phyloP scores from a whole-genome alignment of 2,329 filamentous ascomycete genomes.

The Phialophora verrucosa region DNA sequence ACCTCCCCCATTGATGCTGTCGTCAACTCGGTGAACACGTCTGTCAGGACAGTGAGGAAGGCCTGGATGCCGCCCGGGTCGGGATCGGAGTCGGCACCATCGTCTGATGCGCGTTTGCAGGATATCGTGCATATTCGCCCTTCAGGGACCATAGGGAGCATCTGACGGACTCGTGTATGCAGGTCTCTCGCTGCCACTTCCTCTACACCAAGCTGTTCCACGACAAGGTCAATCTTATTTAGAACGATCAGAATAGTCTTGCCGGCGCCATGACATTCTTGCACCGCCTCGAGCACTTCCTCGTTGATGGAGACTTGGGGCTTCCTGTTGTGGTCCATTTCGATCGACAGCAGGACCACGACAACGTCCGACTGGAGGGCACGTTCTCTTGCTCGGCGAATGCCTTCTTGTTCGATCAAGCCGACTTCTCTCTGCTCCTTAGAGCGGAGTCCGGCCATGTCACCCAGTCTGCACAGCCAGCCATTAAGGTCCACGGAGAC shows the following conservation, averaged over 20 bases:
- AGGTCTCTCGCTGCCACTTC: conserved; percentile 23
- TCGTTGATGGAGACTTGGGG: conserved; percentile 53
- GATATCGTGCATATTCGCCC: conserved; percentile 70
- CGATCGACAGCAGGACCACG: conserved; percentile 78
- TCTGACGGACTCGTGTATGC: conserved; percentile 48
- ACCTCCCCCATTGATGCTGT: conserved; percentile 50
- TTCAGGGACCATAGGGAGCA: conserved; percentile 51
- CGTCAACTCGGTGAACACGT: conserved; percentile 73
- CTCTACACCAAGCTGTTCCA: conserved; percentile 38
- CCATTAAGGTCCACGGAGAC: conserved; percentile 86
- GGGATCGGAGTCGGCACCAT: conserved; percentile 7
- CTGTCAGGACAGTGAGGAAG: conserved; percentile 71
- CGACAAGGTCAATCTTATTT: conserved; percentile 65
- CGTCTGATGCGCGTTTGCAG: conserved; percentile 63
- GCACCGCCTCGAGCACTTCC: conserved; percentile 62
- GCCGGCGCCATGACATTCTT: conserved; percentile 55
- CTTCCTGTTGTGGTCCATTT: conserved; percentile 51
- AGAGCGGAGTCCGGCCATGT: conserved; percentile 82
- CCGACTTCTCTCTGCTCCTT: conserved; percentile 59
- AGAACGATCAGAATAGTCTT: conserved; percentile 64
- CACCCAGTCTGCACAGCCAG: conserved; percentile 90
- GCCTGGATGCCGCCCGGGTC: conserved; percentile 67
- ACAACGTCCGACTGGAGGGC: conserved; percentile 85
- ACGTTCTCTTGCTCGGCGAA: conserved; percentile 79
- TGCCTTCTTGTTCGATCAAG: conserved; percentile 84